phyloP scores from a whole-genome alignment of 306 rosid species.

The Castanea mollissima region DNA sequence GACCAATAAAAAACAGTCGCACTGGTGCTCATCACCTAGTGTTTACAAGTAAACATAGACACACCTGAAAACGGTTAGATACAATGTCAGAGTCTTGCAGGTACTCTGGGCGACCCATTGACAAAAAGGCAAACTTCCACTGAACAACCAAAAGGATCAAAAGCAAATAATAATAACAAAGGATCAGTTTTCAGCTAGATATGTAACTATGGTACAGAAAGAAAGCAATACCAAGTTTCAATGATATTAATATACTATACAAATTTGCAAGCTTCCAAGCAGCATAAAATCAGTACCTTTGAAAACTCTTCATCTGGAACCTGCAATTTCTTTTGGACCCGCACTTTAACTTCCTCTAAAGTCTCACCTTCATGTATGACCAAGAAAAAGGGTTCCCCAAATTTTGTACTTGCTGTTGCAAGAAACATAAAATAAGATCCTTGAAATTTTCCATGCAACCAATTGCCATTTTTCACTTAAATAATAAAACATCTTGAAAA shows the following conservation, averaged over 20 bases:
- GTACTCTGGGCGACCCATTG: slow-evolving; percentile 91
- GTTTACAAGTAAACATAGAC: neutral
- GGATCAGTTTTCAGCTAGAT: neutral
- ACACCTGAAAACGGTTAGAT: slow-evolving; percentile 85
- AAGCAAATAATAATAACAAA: slow-evolving; percentile 3
- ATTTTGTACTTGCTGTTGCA: slow-evolving; percentile 76
- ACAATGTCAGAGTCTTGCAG: slow-evolving; percentile 75
- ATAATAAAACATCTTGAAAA: neutral
- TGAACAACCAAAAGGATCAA: slow-evolving; percentile 20
- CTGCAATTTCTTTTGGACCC: slow-evolving; percentile 80
- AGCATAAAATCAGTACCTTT: slow-evolving; percentile 41
- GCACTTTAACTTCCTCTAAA: slow-evolving; percentile 76
- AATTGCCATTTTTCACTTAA: neutral
- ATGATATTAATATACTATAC: neutral
- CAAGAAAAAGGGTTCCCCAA: slow-evolving; percentile 93
- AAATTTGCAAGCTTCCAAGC: neutral
- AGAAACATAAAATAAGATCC: neutral
- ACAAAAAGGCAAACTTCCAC: slow-evolving; percentile 96
- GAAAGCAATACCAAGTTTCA: neutral
- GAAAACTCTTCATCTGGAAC: slow-evolving; percentile 84
- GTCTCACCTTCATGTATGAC: slow-evolving; percentile 79
- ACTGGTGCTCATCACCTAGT: neutral
- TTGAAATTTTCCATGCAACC: neutral
- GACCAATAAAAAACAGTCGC: slow-evolving; percentile 10
- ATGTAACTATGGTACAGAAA: neutral